A percentile compares a stretch with the other conserved stretches of the same genome.
Evolutionary conservation across 1,139 yeast species (phyloP).

Genomic region (Scheffersomyces segobiensis): DNA sequence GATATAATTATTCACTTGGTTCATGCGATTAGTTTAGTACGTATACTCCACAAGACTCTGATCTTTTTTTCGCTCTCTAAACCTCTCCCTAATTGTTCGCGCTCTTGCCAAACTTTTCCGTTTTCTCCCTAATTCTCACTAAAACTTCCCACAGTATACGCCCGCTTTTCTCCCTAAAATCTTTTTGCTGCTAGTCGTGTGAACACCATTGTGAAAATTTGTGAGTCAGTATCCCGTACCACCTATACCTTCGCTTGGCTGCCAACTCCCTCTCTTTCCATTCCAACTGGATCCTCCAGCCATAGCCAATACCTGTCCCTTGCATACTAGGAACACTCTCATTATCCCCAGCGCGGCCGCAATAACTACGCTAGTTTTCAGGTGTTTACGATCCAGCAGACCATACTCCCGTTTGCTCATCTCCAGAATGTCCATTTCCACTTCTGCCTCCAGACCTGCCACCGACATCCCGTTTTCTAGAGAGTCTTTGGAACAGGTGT

Average conservation of each 20-base stretch:
- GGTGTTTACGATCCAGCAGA: neutral
- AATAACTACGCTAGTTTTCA: neutral
- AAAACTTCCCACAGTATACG: too few relatives aligned
- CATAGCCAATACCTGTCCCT: neutral
- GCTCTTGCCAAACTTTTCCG: neutral
- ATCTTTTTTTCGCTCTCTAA: neutral
- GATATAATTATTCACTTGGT: too few relatives aligned
- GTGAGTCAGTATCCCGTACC: neutral
- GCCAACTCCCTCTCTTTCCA: neutral
- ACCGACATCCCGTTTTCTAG: slow-evolving; percentile 60
- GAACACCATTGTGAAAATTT: neutral
- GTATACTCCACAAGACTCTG: too few relatives aligned
- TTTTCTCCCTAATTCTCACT: neutral
- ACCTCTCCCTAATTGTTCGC: neutral
- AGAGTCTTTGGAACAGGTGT: slow-evolving; percentile 83
- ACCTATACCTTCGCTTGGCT: neutral
- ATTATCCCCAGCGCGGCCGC: neutral
- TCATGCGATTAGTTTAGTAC: too few relatives aligned
- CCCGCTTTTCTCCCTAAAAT: neutral
- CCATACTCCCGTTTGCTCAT: neutral
- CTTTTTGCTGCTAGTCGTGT: neutral
- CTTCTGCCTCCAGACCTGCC: slow-evolving; percentile 8
- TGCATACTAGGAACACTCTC: neutral
- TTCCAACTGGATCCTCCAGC: neutral
- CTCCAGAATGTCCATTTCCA: slow-evolving; percentile 30